Evolutionary conservation across 1,284 basidiomycete species (phyloP).

Genomic region (Ceratobasidium sp.): DNA sequence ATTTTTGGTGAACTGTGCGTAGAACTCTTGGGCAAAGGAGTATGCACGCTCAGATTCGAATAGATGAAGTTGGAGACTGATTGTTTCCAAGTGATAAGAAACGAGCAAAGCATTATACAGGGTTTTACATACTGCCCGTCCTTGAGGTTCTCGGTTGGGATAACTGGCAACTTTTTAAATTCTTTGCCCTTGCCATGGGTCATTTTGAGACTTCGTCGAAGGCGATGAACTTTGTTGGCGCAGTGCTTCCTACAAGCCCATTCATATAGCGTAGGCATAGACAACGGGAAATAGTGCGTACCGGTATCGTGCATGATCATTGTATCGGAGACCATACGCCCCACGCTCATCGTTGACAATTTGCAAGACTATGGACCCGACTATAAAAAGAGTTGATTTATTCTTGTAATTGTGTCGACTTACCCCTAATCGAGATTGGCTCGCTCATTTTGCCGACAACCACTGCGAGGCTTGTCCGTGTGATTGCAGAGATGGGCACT

Average conservation of each 20-base stretch:
- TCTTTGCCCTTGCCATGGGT: conserved; percentile 91
- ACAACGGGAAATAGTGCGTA: conserved; percentile 55
- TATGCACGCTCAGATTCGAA: conserved; percentile 94
- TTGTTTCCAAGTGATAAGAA: conserved; percentile 47
- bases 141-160: conserved; percentile 75
- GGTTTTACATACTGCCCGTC: conserved; percentile 80
- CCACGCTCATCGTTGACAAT: conserved; percentile 90
- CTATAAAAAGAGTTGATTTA: not conserved
- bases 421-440: conserved; percentile 1
- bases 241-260: conserved; percentile 80
- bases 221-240: conserved; percentile 88
- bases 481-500: not conserved
- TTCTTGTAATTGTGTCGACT: too few species aligned
- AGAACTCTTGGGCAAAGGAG: conserved; percentile 88
- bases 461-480: not conserved
- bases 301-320: conserved; percentile 88
- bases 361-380: conserved; percentile 72
- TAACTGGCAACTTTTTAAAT: conserved; percentile 83
- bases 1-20: conserved; percentile 66
- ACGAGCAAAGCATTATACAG: conserved; percentile 8
- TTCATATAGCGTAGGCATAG: not conserved
- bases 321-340: conserved; percentile 91
- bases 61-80: conserved; percentile 83
- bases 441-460: conserved; percentile 1
- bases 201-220: conserved; percentile 84